phyloP scores from a whole-genome alignment of 371 early-diverging fungal species.

The Thermomucor indicae-seudaticae region DNA sequence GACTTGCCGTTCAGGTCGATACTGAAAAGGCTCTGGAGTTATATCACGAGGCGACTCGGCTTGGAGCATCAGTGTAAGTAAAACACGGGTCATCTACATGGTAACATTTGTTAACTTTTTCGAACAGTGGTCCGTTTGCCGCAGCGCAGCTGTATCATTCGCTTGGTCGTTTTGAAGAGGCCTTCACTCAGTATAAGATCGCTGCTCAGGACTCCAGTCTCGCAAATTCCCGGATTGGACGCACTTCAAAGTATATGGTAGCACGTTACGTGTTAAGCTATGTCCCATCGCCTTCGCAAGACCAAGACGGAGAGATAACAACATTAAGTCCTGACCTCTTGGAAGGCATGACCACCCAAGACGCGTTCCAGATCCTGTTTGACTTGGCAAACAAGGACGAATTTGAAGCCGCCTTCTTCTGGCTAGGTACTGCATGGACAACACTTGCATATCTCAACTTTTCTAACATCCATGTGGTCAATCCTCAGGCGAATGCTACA shows the following conservation, averaged over 20 bases:
- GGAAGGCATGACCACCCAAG: conserved; percentile 6
- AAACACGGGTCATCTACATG: not conserved
- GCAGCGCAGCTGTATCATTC: conserved; percentile 22
- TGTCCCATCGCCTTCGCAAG: not conserved
- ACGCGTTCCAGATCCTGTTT: conserved; percentile 12
- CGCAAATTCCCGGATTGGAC: conserved; percentile 7
- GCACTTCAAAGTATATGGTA: conserved; percentile 15
- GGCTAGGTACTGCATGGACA: conserved; percentile 31
- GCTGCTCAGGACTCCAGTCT: conserved; percentile 11
- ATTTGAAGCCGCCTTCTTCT: conserved; percentile 12
- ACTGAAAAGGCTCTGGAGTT: conserved; percentile 48
- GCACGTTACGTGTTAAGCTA: conserved; percentile 18
- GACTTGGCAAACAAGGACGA: conserved; percentile 9
- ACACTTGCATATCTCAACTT: conserved; percentile 8
- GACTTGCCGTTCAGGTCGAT: conserved; percentile 41
- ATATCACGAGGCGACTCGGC: conserved; percentile 17
- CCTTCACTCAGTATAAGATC: conserved; percentile 13
- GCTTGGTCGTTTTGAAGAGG: conserved; percentile 13
- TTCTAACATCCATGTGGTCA: conserved; percentile 5
- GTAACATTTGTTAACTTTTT: not conserved
- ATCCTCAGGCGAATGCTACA: conserved; percentile 9
- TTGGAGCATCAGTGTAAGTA: conserved; percentile 22
- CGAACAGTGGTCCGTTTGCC: conserved; percentile 21
- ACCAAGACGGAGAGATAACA: no score
- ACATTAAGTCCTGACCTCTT: not conserved